Base-by-base conservation (phyloP, 306 rosid species). In the Quercus rubra region DNA sequence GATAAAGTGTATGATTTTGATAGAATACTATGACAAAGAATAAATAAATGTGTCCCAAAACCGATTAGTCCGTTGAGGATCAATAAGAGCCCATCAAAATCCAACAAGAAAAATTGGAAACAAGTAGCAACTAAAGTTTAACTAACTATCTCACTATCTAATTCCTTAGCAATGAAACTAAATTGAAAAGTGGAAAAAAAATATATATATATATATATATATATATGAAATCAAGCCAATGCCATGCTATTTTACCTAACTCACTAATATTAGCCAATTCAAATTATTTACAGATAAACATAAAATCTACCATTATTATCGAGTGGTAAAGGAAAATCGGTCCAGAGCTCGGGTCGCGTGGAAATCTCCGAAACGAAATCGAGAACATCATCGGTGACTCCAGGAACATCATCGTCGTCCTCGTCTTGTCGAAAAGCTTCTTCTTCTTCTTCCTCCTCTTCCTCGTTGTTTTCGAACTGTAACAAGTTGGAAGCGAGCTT, bases 291-390 rank as follows among this genome's bases (percentile, higher is more conserved):
- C 73, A 41, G 23, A 43, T 10, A 21, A 35, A 27, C 31, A 52
- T 19, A 57, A 64, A 63, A 4, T 54, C 59, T 87, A 95, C 99
- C 98, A 56, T 85, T 81, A 56, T 85, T 82, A 55, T 87, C 87
- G 4, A 90, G 86, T 17, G 90, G 83, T 71, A 90, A 77, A 55
- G 99, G 97, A 84, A 95, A 95, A 55, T 93, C 91, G 15, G 87
- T 91, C 99, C 99, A 95, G 83, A 84, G 93, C 82, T 91, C 87
- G 0, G 93, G 92, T 66, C 86, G 84, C 77, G 62, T 31, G 49
- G 96, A 89, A 82, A 95, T 90, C 4, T 85, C 86, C 68, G 78
- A 73, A 55, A 88, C 98, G 67, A 92, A 92, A 61, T 86, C 86
- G 78, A 95, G 83, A 83, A 89, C 91, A 71, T 93, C 96, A 5